phyloP scores from a whole-genome alignment of 306 rosid species.

The Comarum palustre region DNA sequence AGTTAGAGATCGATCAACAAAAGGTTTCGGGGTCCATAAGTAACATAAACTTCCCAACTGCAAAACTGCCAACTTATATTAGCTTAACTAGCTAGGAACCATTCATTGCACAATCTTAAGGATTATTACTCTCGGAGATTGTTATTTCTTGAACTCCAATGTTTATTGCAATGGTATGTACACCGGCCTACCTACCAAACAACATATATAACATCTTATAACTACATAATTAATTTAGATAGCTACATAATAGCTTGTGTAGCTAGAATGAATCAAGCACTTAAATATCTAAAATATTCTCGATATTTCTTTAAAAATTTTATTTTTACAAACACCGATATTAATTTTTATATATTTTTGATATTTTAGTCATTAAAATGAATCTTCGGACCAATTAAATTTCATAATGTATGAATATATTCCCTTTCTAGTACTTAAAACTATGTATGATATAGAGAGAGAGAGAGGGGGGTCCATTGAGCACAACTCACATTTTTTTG shows the following conservation, averaged over 20 bases:
- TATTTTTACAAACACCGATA: no score
- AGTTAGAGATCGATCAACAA: conserved; percentile 5
- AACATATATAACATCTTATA: neutral
- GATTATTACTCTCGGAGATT: conserved; percentile 4
- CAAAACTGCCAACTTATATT: conserved; percentile 40
- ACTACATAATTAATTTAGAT: neutral
- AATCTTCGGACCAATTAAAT: neutral
- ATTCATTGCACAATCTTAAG: conserved; percentile 21
- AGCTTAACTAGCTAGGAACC: conserved; percentile 17
- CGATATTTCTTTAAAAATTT: no score
- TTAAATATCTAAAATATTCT: no score
- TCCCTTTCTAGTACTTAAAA: neutral
- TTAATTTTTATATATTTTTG: no score
- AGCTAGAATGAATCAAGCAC: no score
- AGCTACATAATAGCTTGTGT: neutral
- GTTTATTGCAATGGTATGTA: conserved; percentile 27
- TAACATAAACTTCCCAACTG: conserved; percentile 48
- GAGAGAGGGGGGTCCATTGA: no score
- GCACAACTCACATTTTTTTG: conserved; percentile 61
- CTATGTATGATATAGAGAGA: neutral
- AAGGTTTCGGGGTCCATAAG: conserved; percentile 44
- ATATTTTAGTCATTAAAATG: no score
- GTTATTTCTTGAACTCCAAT: conserved; percentile 24
- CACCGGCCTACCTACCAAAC: conserved; percentile 44
- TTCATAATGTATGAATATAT: neutral